phyloP scores from a whole-genome alignment of 140 eudicot species.

The Erigeron philadelphicus region DNA sequence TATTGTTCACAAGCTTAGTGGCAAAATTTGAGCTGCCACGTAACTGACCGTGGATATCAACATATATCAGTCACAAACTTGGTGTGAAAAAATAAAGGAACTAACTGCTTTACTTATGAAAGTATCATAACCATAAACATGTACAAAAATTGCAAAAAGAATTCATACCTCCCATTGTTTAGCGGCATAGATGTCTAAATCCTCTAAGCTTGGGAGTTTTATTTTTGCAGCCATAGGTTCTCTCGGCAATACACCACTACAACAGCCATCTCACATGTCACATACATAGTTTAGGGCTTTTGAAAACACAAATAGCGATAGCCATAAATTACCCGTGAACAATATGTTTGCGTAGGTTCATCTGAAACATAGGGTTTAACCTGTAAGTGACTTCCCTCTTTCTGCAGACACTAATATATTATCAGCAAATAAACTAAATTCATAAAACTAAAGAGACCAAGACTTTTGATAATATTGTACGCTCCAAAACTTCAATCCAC shows the following conservation, averaged over 20 bases:
- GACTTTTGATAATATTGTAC: constrained; percentile 10
- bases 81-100: constrained; percentile 8
- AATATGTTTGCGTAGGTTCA: constrained; percentile 74
- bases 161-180: constrained; percentile 85
- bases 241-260: constrained; percentile 77
- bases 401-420: constrained; percentile 38
- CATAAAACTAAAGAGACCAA: not conserved
- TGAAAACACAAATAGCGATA: not conserved
- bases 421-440: constrained; percentile 9
- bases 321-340: constrained; percentile 56
- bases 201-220: constrained; percentile 81
- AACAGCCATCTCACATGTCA: constrained; percentile 31
- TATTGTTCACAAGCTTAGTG: constrained; percentile 22
- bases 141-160: not conserved
- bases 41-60: constrained; percentile 26
- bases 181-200: constrained; percentile 71
- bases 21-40: constrained; percentile 30
- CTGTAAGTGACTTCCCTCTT: constrained; percentile 69
- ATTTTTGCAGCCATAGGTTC: constrained; percentile 72
- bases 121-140: constrained; percentile 14
- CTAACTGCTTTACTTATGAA: constrained; percentile 12
- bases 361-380: constrained; percentile 62
- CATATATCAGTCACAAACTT: constrained; percentile 22
- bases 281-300: not conserved
- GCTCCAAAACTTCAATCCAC: constrained; percentile 13